Conservation (phyloP, 441 rosid genomes). For the Adansonia rubrostipa region DNA sequence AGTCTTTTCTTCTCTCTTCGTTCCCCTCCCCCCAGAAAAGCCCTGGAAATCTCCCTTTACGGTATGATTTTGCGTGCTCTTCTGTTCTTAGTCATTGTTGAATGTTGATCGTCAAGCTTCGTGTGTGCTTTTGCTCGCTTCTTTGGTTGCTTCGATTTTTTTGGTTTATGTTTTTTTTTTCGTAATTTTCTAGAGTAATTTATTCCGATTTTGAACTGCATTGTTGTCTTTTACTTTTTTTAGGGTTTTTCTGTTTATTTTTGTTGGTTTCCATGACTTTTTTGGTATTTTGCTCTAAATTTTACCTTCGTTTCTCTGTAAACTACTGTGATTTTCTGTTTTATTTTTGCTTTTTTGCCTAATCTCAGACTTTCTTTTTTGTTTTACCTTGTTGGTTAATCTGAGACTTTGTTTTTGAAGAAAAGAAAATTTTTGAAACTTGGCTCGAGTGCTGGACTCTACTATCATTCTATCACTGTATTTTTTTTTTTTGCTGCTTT, state of each 20-base stretch:
- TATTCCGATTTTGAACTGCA: conserved; percentile 11
- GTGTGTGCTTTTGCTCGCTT: background rate
- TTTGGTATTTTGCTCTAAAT: background rate
- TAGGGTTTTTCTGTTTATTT: background rate
- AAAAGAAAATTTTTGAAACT: background rate
- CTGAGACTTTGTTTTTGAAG: background rate
- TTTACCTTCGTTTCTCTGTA: background rate
- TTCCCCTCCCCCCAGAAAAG: background rate
- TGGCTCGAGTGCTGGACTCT: background rate
- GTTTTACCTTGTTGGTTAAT: background rate
- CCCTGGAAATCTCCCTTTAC: background rate
- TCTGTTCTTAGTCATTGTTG: background rate
- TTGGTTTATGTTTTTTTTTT: too few relatives aligned
- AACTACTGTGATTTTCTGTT: background rate
- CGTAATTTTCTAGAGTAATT: background rate
- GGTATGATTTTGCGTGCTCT: background rate
- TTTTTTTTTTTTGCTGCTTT: background rate
- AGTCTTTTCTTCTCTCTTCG: background rate
- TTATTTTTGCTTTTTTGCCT: background rate
- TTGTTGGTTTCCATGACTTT: background rate
- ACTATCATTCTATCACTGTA: background rate
- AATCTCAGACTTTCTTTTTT: background rate
- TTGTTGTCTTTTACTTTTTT: conserved; percentile 1
- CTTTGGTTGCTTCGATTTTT: background rate
- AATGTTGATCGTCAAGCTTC: background rate